A percentile compares a stretch with the other conserved stretches of the same genome.
Evolutionary conservation across 805 yeast genomes (phyloP).

Genomic region (Myxozyma lipomycoides): DNA sequence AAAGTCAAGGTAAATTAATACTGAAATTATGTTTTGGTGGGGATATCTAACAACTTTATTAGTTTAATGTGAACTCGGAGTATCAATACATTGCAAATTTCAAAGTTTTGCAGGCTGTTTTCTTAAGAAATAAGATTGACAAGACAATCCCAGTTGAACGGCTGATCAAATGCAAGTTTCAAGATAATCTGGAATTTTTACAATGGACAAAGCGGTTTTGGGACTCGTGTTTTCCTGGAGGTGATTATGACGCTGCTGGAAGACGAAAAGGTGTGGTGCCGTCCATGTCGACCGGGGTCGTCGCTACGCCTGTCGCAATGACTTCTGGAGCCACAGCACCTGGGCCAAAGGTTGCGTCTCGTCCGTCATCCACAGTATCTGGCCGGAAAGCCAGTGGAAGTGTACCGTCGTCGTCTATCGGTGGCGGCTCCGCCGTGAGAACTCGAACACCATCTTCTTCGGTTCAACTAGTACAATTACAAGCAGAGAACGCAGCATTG

Average conservation of each 20-base stretch:
- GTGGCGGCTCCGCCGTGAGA: conserved; percentile 12
- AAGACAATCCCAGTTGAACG: conserved; percentile 76
- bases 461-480: conserved; percentile 34
- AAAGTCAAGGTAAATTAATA: conserved; percentile 51
- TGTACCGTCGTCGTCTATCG: conserved; percentile 2
- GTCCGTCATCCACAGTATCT: conserved; percentile 21
- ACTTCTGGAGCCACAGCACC: conserved; percentile 6
- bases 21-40: not conserved
- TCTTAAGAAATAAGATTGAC: conserved; percentile 63
- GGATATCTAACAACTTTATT: not conserved
- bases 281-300: conserved; percentile 14
- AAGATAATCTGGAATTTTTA: conserved; percentile 87
- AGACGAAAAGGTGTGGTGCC: conserved; percentile 45
- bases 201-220: conserved; percentile 89
- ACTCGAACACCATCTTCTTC: conserved; percentile 24
- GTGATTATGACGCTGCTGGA: conserved; percentile 63
- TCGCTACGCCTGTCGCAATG: not conserved
- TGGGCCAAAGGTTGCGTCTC: not conserved
- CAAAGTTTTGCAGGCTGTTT: conserved; percentile 81
- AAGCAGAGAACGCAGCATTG: conserved; percentile 55
- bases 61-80: conserved; percentile 62
- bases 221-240: conserved; percentile 68
- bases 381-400: conserved; percentile 15
- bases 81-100: conserved; percentile 76
- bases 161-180: conserved; percentile 81